Percentiles rank a stretch among this genome's conserved stretches.
phyloP scores from a whole-genome alignment of 169 alveolate genomes.

The Miamiensis avidus region DNA sequence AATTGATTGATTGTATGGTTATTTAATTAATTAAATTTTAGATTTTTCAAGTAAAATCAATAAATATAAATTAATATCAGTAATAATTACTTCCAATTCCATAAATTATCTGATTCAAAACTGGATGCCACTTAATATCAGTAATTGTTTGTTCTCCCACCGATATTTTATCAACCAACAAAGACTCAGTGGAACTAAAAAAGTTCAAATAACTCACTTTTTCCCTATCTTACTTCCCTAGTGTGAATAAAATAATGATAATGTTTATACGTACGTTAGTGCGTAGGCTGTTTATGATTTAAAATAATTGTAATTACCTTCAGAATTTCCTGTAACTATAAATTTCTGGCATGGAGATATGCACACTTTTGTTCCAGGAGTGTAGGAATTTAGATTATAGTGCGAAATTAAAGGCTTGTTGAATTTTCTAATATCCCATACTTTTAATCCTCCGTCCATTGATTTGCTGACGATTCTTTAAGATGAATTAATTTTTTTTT shows the following conservation, averaged over 20 bases:
- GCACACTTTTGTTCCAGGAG: slow-evolving; percentile 13
- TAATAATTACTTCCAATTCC: slow-evolving; percentile 5
- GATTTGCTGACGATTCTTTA: slow-evolving; percentile 6
- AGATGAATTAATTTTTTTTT: too few species aligned
- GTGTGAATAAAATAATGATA: too few species aligned
- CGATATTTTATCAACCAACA: slow-evolving; percentile 4
- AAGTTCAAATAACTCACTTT: slow-evolving; percentile 17
- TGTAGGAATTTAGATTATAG: background rate
- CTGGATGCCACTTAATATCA: slow-evolving; percentile 19
- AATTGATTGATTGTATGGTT: too few species aligned
- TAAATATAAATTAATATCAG: too few species aligned
- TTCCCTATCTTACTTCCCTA: background rate
- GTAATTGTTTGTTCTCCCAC: slow-evolving; percentile 18
- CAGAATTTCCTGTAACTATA: slow-evolving; percentile 8
- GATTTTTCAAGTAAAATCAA: too few species aligned
- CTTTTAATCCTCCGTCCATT: slow-evolving; percentile 2
- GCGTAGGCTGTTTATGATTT: too few species aligned
- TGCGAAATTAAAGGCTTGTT: background rate
- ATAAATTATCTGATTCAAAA: slow-evolving; percentile 13
- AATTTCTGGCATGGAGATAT: slow-evolving; percentile 1
- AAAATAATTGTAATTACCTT: background rate
- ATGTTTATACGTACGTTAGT: background rate
- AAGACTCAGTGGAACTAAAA: background rate
- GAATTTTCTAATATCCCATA: slow-evolving; percentile 28
- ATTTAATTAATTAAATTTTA: too few species aligned